A percentile compares a stretch with the other conserved stretches of the same genome.
Evolutionary conservation across 495 filamentous ascomycete species (phyloP).

Genomic region (Neurospora discreta): DNA sequence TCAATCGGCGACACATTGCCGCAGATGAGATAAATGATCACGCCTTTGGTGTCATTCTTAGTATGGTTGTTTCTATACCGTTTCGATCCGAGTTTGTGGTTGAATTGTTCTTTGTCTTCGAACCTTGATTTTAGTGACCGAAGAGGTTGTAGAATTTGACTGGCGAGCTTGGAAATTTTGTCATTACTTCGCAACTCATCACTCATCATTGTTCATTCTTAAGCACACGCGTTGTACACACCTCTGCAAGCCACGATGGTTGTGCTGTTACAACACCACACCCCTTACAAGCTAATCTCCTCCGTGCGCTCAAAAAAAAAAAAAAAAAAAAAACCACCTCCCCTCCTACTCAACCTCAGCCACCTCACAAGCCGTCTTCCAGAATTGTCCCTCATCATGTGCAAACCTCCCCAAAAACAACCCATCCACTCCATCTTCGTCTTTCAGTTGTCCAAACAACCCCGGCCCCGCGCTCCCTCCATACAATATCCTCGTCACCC

Average conservation of each 20-base stretch:
- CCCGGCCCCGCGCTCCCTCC: constrained; percentile 74
- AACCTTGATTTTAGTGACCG: not conserved
- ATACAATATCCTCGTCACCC: constrained; percentile 57
- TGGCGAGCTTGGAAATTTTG: not conserved
- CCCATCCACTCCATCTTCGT: constrained; percentile 53
- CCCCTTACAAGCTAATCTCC: not conserved
- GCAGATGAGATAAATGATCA: not conserved
- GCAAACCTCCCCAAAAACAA: constrained; percentile 76
- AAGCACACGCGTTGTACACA: not conserved
- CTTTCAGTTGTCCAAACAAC: constrained; percentile 51
- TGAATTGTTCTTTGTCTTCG: not conserved
- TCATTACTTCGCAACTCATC: not conserved
- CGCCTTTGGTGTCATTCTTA: not conserved
- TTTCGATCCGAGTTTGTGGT: not conserved
- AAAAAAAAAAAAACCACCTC: not conserved
- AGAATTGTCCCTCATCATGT: constrained; percentile 59
- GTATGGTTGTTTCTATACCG: not conserved
- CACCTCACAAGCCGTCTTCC: constrained; percentile 59
- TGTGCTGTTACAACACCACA: not conserved
- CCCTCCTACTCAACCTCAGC: constrained; percentile 13
- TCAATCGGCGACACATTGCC: not conserved
- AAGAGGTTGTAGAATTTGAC: not conserved
- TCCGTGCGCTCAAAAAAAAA: not conserved
- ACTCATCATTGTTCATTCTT: not conserved
- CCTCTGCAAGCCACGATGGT: not conserved